Percentiles rank a stretch among this genome's conserved stretches.
These are phyloP conservation scores for Gossypium rotundifolium DNA, from an alignment of 345 rosid species.

Conservation along the genomic window DNA sequence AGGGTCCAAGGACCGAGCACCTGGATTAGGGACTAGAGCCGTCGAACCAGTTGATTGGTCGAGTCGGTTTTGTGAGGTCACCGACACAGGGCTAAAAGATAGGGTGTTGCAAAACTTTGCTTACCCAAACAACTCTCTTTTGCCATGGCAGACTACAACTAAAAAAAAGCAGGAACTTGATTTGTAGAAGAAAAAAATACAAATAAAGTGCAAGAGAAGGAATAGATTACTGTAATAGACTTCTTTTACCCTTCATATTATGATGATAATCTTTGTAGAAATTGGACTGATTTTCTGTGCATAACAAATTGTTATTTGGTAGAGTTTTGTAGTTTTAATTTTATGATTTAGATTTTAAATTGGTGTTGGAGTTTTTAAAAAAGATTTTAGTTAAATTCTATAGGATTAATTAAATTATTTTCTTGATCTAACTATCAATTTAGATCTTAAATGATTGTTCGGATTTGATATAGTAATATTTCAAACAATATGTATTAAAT, in stretches of 20 bases:
- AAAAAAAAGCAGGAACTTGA: neutral
- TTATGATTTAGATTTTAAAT: no score
- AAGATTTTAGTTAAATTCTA: no score
- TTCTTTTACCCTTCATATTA: no score
- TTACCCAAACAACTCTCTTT: constrained; percentile 26
- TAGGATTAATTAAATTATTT: no score
- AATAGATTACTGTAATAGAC: neutral
- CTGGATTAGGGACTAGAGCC: constrained; percentile 73
- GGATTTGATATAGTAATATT: no score
- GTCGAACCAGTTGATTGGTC: constrained; percentile 81
- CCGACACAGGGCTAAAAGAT: constrained; percentile 61
- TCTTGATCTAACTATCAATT: no score
- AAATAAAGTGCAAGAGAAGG: neutral
- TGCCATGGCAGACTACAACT: constrained; percentile 49
- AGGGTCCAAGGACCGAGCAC: constrained; percentile 81
- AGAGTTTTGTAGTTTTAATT: no score
- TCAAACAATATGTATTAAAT: no score
- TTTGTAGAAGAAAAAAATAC: neutral
- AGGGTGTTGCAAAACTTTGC: constrained; percentile 35
- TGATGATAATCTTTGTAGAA: neutral
- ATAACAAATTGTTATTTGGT: neutral
- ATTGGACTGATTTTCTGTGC: neutral
- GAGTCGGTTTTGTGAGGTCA: constrained; percentile 64
- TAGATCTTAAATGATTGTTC: no score
- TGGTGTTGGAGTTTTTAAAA: neutral